A percentile compares a stretch with the other conserved stretches of the same genome.
Conservation (phyloP, 2,329 filamentous ascomycete genomes). For the Neophaeococcomyces mojaviensis region DNA sequence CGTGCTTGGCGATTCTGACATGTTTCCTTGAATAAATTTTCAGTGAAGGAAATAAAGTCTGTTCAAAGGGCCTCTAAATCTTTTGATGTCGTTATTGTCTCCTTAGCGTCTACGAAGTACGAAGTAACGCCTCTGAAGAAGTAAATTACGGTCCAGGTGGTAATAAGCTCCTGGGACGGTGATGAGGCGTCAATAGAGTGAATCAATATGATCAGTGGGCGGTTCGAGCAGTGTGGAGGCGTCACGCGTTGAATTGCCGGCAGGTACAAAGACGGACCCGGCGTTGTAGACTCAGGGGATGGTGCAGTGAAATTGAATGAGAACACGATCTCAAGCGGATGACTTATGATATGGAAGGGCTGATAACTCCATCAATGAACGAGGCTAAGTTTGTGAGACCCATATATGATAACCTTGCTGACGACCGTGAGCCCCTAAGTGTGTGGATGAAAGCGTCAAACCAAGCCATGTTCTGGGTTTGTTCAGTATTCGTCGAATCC, state of each 20-base stretch:
- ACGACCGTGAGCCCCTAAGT: too few species aligned
- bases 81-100: too few species aligned
- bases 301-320: neutral
- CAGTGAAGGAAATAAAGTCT: neutral
- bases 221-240: conserved; percentile 3
- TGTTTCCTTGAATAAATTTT: neutral
- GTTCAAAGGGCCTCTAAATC: too few species aligned
- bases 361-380: conserved; percentile 2
- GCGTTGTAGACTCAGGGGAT: neutral
- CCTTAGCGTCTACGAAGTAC: too few species aligned
- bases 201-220: neutral
- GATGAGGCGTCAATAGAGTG: conserved; percentile 1
- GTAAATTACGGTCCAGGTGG: neutral
- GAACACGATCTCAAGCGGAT: neutral
- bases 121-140: too few species aligned
- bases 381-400: conserved; percentile 3
- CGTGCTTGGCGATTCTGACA: conserved; percentile 6
- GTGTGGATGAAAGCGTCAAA: too few species aligned
- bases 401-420: neutral
- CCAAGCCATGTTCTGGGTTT: neutral
- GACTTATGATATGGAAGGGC: neutral
- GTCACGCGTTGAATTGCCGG: conserved; percentile 1
- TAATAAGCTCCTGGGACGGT: neutral
- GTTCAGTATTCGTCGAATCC: neutral
- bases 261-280: neutral